Percentiles rank a stretch among this genome's conserved stretches.
Conservation (phyloP, 2,329 filamentous ascomycete species). For the Pseudocercospora vitis region DNA sequence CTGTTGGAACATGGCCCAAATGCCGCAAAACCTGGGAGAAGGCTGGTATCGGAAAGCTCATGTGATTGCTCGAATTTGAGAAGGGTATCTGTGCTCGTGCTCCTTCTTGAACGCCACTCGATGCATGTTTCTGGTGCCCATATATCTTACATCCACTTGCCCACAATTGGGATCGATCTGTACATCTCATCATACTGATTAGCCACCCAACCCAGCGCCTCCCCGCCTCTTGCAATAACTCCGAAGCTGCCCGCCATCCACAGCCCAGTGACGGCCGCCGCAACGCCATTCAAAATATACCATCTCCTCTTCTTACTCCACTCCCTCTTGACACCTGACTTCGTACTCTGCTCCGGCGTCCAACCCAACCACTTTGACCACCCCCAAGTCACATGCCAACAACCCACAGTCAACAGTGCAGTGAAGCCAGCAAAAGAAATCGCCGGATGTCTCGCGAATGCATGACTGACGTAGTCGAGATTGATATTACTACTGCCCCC, state of each 20-base stretch:
- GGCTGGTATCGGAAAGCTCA: background rate
- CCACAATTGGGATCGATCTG: conserved; percentile 58
- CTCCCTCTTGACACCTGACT: conserved; percentile 51
- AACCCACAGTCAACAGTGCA: conserved; percentile 65
- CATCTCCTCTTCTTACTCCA: conserved; percentile 63
- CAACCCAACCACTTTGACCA: conserved; percentile 76
- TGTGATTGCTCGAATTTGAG: conserved; percentile 1
- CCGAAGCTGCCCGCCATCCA: conserved; percentile 83
- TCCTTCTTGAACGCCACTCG: conserved; percentile 2
- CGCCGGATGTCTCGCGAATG: conserved; percentile 70
- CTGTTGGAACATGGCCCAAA: background rate
- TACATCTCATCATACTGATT: conserved; percentile 77
- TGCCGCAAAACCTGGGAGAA: background rate
- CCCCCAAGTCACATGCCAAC: conserved; percentile 81
- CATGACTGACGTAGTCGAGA: conserved; percentile 79
- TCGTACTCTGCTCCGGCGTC: conserved; percentile 57
- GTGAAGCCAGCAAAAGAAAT: conserved; percentile 69
- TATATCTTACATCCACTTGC: conserved; percentile 47
- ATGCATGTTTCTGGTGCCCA: background rate
- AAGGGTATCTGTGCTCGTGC: conserved; percentile 14
- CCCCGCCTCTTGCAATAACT: conserved; percentile 70
- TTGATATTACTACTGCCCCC: conserved; percentile 88
- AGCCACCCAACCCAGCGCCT: conserved; percentile 74
- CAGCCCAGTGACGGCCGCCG: conserved; percentile 58
- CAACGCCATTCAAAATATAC: conserved; percentile 68